Evolutionary conservation across 2,329 filamentous ascomycete genomes (phyloP).

Genomic region (Neofusicoccum parvum): DNA sequence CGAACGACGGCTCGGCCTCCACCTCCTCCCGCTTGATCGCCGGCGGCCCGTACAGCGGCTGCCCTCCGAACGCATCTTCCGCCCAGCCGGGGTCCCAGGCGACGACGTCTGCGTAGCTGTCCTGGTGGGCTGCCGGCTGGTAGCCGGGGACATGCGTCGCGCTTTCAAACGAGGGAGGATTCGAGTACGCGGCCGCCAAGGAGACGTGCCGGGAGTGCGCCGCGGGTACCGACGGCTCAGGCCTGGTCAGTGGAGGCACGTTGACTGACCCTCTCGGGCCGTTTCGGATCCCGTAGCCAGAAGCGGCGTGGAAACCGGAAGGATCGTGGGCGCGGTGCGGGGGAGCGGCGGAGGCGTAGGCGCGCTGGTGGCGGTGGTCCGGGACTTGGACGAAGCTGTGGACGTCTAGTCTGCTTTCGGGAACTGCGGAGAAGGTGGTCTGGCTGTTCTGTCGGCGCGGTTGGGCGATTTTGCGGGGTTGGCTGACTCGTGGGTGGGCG

Average conservation of each 20-base stretch:
- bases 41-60: not conserved
- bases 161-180: no score
- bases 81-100: constrained; percentile 7
- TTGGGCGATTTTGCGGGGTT: not conserved
- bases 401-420: not conserved
- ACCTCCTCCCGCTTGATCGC: not conserved
- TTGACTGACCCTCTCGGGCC: not conserved
- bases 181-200: not conserved
- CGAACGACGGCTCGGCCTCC: not conserved
- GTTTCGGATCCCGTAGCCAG: not conserved
- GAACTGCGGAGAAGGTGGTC: not conserved
- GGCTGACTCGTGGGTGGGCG: not conserved
- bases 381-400: not conserved
- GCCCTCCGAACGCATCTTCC: not conserved
- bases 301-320: no score
- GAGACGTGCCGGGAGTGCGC: not conserved
- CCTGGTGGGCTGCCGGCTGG: not conserved
- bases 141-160: not conserved
- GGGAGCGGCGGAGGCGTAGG: no score
- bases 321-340: no score
- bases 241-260: not conserved
- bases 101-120: not conserved
- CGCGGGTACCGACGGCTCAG: not conserved
- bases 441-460: not conserved
- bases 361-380: not conserved